phyloP scores from a whole-genome alignment of 352 stramenopile genomes.

The Peronospora belbahrii region DNA sequence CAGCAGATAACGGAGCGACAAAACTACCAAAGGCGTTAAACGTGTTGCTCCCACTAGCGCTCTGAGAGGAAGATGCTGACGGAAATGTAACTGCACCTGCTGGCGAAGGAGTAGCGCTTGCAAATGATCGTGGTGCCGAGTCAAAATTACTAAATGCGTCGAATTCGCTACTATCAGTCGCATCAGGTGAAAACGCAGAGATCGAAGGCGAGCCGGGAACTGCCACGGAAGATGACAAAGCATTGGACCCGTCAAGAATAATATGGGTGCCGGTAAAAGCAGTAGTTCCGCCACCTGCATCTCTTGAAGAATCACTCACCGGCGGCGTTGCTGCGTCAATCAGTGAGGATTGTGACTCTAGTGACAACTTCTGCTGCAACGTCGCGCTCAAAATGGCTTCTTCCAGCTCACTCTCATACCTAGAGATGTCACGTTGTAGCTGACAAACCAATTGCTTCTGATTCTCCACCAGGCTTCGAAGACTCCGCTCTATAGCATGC shows the following conservation, averaged over 20 bases:
- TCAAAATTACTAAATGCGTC: constrained; percentile 33
- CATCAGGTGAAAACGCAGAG: constrained; percentile 21
- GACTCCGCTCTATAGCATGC: constrained; percentile 35
- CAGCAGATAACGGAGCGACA: constrained; percentile 1
- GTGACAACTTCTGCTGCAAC: constrained; percentile 26
- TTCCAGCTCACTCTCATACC: constrained; percentile 45
- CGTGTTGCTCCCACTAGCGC: constrained; percentile 4
- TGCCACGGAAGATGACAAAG: constrained; percentile 6
- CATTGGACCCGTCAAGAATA: constrained; percentile 14
- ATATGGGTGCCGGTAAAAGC: constrained; percentile 10
- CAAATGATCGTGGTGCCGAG: constrained; percentile 20
- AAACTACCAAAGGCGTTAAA: constrained; percentile 21
- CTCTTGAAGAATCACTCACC: constrained; percentile 4
- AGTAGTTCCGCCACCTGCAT: constrained; percentile 6
- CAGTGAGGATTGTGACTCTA: constrained; percentile 21
- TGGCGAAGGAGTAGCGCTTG: constrained; percentile 13
- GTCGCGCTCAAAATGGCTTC: constrained; percentile 31
- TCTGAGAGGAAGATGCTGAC: constrained; percentile 14
- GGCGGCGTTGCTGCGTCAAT: constrained; percentile 14
- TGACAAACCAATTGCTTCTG: constrained; percentile 49
- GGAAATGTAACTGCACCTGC: constrained; percentile 2
- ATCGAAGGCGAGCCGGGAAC: constrained; percentile 15
- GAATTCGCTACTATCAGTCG: constrained; percentile 28
- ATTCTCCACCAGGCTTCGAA: constrained; percentile 46
- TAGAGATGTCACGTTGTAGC: constrained; percentile 43